Conservation (phyloP, 1,139 yeast genomes). For the Barnettozyma hawaiiensis region DNA sequence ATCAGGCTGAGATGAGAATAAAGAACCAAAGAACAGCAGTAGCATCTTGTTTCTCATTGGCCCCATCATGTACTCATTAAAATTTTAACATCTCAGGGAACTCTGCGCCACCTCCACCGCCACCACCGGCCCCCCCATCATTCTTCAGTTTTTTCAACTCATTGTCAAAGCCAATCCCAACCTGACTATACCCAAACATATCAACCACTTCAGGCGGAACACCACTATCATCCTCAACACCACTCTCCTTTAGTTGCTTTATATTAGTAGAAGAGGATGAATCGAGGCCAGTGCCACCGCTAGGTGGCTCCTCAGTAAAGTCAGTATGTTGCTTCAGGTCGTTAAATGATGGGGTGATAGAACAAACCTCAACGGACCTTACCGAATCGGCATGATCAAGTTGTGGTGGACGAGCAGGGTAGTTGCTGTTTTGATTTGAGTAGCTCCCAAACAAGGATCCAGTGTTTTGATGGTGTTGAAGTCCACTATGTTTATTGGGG, state of each 20-base stretch:
- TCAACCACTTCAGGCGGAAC: slow-evolving; percentile 1
- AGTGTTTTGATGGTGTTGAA: background rate
- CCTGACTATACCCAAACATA: background rate
- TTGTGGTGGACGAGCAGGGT: slow-evolving; percentile 3
- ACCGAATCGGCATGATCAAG: slow-evolving; percentile 19
- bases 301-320: background rate
- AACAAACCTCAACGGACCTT: slow-evolving; percentile 31
- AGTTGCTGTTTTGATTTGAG: slow-evolving; percentile 11
- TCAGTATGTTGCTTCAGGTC: slow-evolving; percentile 29
- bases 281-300: no score
- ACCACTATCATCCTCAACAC: background rate
- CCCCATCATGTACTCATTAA: background rate
- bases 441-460: slow-evolving; percentile 11
- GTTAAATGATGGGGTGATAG: slow-evolving; percentile 35
- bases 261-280: background rate
- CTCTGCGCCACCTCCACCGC: no score
- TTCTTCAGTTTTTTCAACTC: slow-evolving; percentile 5
- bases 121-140: no score
- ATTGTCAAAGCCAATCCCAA: slow-evolving; percentile 4
- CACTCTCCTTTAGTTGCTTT: no score
- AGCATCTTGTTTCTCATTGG: background rate
- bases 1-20: no score
- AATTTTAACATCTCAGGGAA: slow-evolving; percentile 9
- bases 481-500: no score
- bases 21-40: no score